Evolutionary conservation across 116 monocot species (phyloP).

Genomic region (Phalaenopsis hybrid): DNA sequence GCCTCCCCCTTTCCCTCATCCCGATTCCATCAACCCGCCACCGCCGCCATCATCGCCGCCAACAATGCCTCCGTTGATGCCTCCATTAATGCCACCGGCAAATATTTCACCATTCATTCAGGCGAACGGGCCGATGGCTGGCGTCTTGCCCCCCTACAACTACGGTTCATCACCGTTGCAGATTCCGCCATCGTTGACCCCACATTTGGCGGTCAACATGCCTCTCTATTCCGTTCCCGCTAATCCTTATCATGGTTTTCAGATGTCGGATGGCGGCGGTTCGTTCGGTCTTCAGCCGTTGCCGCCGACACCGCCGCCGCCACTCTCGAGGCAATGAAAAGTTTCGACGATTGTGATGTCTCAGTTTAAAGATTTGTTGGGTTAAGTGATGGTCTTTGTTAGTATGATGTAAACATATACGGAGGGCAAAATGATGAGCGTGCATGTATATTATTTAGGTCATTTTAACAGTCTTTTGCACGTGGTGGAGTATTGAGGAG

Average conservation of each 20-base stretch:
- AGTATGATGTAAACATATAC: too few relatives aligned
- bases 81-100: constrained; percentile 14
- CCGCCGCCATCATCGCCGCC: constrained; percentile 13
- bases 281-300: constrained; percentile 9
- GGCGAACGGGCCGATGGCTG: constrained; percentile 20
- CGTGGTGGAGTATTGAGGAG: neutral
- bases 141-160: constrained; percentile 12
- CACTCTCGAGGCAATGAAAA: constrained; percentile 16
- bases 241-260: constrained; percentile 21
- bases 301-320: constrained; percentile 6
- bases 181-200: constrained; percentile 8
- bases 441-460: constrained; percentile 4
- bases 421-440: neutral
- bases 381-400: neutral
- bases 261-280: constrained; percentile 5
- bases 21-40: constrained; percentile 20
- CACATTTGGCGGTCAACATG: constrained; percentile 18
- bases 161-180: constrained; percentile 22
- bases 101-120: constrained; percentile 19
- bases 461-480: neutral
- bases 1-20: constrained; percentile 32
- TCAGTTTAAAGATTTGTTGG: neutral
- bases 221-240: constrained; percentile 16
- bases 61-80: neutral
- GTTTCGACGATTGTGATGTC: neutral